These are phyloP conservation scores for Fagopyrum tataricum DNA, from an alignment of 148 eudicot genomes.

Conservation along the genomic window DNA sequence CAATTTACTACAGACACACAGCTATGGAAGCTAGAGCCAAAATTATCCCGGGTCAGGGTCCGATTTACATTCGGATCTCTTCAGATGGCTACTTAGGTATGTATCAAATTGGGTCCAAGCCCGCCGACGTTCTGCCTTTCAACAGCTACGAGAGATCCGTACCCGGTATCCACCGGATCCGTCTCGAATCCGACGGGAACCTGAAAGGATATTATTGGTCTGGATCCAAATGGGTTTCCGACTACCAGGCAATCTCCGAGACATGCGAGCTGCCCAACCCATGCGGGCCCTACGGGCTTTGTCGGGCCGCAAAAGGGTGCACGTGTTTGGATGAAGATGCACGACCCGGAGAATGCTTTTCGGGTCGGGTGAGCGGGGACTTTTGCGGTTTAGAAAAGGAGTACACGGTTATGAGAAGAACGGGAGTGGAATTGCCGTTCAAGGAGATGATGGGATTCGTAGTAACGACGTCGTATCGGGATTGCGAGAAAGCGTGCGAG, in stretches of 20 bases:
- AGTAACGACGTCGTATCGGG: slow-evolving; percentile 31
- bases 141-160: slow-evolving; percentile 53
- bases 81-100: slow-evolving; percentile 65
- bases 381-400: slow-evolving; percentile 25
- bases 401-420: slow-evolving; percentile 29
- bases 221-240: slow-evolving; percentile 63
- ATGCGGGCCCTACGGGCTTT: slow-evolving; percentile 75
- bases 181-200: slow-evolving; percentile 68
- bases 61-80: slow-evolving; percentile 42
- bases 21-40: slow-evolving; percentile 62
- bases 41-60: slow-evolving; percentile 47
- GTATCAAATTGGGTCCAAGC: slow-evolving; percentile 63
- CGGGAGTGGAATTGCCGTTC: slow-evolving; percentile 55
- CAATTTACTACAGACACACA: slow-evolving; percentile 52
- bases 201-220: slow-evolving; percentile 82
- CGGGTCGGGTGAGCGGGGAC: slow-evolving; percentile 26
- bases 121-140: slow-evolving; percentile 64
- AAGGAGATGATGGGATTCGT: slow-evolving; percentile 53
- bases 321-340: slow-evolving; percentile 48
- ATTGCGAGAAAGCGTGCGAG: slow-evolving; percentile 57
- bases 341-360: slow-evolving; percentile 52
- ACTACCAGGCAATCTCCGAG: slow-evolving; percentile 62
- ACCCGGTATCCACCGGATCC: slow-evolving; percentile 49
- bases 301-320: slow-evolving; percentile 52
- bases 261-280: slow-evolving; percentile 70